A percentile compares a stretch with the other conserved stretches of the same genome.
Conservation (phyloP, 176 grass and related monocot genomes). For the Themeda triandra region DNA sequence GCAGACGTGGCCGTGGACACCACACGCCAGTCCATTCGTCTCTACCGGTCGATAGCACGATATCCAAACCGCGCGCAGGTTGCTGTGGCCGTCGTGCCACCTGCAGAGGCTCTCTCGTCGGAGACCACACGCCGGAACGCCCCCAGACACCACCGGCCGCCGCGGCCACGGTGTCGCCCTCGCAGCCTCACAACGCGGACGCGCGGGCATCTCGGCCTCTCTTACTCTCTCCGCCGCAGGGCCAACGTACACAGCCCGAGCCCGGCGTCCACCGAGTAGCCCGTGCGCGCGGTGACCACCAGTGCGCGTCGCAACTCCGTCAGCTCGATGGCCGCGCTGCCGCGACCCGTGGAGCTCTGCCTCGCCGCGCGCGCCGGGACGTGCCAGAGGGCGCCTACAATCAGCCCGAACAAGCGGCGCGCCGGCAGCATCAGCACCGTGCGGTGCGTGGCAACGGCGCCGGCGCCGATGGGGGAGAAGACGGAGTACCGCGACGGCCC, state of each 20-base stretch:
- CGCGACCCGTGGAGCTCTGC: conserved; percentile 22
- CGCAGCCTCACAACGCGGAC: conserved; percentile 15
- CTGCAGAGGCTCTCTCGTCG: not conserved
- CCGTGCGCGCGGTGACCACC: too few relatives aligned
- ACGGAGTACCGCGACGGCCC: conserved; percentile 78
- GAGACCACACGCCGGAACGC: too few relatives aligned
- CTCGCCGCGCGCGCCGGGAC: conserved; percentile 6
- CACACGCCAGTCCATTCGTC: too few relatives aligned
- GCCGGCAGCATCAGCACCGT: not conserved
- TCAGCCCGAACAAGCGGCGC: not conserved
- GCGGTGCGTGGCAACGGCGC: conserved; percentile 51
- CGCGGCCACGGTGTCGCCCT: conserved; percentile 21
- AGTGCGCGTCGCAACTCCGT: too few relatives aligned
- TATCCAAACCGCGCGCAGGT: conserved; percentile 22
- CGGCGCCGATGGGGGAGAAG: conserved; percentile 85
- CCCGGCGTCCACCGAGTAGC: too few relatives aligned
- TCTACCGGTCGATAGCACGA: not conserved
- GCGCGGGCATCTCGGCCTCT: not conserved
- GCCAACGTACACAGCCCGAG: too few relatives aligned
- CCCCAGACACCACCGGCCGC: not conserved
- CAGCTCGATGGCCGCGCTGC: not conserved
- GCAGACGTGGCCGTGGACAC: too few relatives aligned
- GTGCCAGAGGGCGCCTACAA: not conserved
- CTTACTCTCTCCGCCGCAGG: too few relatives aligned
- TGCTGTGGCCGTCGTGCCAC: conserved; percentile 37